Conservation (phyloP, 2,329 filamentous ascomycete genomes). For the Fusarium succisae region DNA sequence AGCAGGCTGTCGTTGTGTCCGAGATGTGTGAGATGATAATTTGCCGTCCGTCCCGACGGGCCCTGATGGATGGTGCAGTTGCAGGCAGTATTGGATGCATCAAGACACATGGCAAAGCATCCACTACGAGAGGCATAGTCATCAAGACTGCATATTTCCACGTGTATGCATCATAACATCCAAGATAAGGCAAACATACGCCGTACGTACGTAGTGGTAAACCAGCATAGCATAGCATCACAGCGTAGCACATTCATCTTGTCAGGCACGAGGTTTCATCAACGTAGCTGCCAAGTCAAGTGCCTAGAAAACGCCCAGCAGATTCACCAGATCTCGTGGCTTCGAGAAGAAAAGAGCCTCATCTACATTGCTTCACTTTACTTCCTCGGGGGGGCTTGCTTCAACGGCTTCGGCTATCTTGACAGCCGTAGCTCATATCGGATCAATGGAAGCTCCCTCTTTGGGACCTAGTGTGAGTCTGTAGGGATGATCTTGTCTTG, state of each 20-base stretch:
- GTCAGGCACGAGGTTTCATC: conserved; percentile 16
- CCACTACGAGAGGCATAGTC: conserved; percentile 1
- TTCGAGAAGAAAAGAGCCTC: conserved; percentile 18
- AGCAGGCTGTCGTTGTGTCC: not conserved
- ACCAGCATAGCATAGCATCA: not conserved
- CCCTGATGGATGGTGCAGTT: not conserved
- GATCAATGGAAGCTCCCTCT: conserved; percentile 37
- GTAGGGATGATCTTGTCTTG: not conserved
- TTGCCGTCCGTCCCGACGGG: conserved; percentile 21
- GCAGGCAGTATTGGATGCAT: not conserved
- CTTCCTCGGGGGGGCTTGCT: conserved; percentile 19
- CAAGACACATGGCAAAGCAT: conserved; percentile 24
- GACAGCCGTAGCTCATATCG: conserved; percentile 38
- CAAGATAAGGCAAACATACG: not conserved
- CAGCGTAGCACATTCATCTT: not conserved
- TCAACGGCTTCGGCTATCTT: conserved; percentile 42
- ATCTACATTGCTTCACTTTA: not conserved
- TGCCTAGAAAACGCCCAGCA: conserved; percentile 1
- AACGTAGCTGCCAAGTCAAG: conserved; percentile 11
- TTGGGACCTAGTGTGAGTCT: conserved; percentile 35
- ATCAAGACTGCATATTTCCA: conserved; percentile 17
- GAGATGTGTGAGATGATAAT: not conserved
- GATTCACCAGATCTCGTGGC: not conserved
- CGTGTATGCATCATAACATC: not conserved
- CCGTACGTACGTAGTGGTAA: not conserved